phyloP scores from a whole-genome alignment of 2,329 filamentous ascomycete species.

The Venturia carpophila region DNA sequence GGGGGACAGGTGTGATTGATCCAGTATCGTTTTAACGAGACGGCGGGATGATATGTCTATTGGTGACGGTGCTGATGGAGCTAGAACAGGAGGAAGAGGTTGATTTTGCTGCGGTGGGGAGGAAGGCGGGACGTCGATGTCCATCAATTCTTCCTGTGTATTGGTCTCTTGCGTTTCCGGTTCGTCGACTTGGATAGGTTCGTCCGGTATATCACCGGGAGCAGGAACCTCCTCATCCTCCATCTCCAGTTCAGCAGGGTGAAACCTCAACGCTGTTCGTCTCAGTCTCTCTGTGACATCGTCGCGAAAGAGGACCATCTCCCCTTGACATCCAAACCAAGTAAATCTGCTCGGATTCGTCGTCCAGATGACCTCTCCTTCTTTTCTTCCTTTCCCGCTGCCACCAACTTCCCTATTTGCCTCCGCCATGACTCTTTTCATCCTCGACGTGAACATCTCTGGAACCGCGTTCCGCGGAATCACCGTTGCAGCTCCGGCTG shows the following conservation, averaged over 20 bases:
- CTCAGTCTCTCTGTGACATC: constrained; percentile 74
- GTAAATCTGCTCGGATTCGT: constrained; percentile 76
- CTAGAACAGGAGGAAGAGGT: constrained; percentile 20
- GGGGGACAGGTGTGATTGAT: constrained; percentile 81
- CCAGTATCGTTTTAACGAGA: constrained; percentile 82
- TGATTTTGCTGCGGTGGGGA: constrained; percentile 18
- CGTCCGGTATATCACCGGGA: constrained; percentile 20
- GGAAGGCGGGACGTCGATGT: not conserved
- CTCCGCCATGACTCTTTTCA: constrained; percentile 69
- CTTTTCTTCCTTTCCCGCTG: constrained; percentile 38
- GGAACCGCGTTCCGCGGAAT: constrained; percentile 68
- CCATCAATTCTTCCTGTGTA: constrained; percentile 11
- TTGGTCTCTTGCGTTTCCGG: constrained; percentile 7
- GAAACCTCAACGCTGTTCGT: constrained; percentile 66
- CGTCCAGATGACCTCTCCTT: constrained; percentile 77
- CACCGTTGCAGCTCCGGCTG: constrained; percentile 62
- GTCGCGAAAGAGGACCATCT: constrained; percentile 80
- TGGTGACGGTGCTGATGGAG: constrained; percentile 29
- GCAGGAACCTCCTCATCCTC: constrained; percentile 28
- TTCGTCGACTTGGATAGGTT: constrained; percentile 35
- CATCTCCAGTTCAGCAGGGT: constrained; percentile 33
- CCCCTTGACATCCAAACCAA: constrained; percentile 80
- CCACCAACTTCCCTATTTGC: constrained; percentile 64
- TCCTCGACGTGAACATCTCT: constrained; percentile 79
- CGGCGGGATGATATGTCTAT: constrained; percentile 49